These are phyloP conservation scores for Apiotrichum siamense DNA, from an alignment of 1,284 basidiomycete genomes.

Conservation along the genomic window DNA sequence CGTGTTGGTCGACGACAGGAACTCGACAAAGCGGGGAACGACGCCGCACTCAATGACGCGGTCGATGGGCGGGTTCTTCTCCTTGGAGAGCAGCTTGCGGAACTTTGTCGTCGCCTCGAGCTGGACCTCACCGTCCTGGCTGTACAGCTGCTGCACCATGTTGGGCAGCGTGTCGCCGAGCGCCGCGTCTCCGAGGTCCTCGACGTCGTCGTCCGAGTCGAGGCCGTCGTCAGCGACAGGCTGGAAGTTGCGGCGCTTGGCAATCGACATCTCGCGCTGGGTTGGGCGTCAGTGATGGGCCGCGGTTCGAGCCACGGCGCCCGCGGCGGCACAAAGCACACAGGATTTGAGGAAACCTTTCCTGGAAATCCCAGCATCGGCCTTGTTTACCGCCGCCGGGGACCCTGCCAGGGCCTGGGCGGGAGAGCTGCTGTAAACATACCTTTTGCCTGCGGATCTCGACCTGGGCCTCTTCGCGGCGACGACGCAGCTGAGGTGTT, in stretches of 20 bases:
- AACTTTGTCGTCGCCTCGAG: constrained; percentile 92
- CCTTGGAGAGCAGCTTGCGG: constrained; percentile 96
- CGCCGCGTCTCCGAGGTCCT: constrained; percentile 50
- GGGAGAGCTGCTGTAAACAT: too few species aligned
- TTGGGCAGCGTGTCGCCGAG: constrained; percentile 53
- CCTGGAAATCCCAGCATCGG: background rate
- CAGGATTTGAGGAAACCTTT: background rate
- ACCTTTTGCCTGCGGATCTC: constrained; percentile 90
- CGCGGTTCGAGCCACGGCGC: background rate
- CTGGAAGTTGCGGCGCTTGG: constrained; percentile 88
- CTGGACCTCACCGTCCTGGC: constrained; percentile 82
- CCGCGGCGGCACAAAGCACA: background rate
- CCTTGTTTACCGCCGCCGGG: background rate
- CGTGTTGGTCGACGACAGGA: constrained; percentile 76
- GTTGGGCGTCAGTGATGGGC: background rate
- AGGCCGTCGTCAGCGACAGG: constrained; percentile 54
- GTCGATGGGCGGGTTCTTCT: constrained; percentile 99
- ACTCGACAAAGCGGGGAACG: constrained; percentile 95
- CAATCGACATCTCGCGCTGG: constrained; percentile 88
- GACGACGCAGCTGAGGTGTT: constrained; percentile 62
- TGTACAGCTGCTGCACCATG: constrained; percentile 91
- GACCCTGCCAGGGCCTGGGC: too few species aligned
- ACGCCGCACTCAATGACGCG: constrained; percentile 97
- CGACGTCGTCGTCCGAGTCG: constrained; percentile 81
- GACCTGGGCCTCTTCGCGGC: constrained; percentile 93